A percentile compares a stretch with the other conserved stretches of the same genome.
Conservation (phyloP, 2,329 filamentous ascomycete genomes). For the Colletotrichum euphorbiae region DNA sequence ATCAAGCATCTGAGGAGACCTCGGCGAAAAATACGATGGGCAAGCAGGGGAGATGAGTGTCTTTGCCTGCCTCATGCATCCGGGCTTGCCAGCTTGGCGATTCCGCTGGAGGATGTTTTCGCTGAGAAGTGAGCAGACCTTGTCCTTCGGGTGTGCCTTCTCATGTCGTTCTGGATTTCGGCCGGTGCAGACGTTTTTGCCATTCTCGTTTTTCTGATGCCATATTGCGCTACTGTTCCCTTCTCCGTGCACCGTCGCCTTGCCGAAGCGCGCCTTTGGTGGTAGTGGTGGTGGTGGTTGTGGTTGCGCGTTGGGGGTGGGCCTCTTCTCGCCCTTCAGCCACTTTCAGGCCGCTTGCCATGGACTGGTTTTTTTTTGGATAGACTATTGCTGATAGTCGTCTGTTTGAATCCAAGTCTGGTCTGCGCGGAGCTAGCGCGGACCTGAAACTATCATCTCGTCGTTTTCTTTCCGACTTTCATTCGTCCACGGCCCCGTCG, state of each 20-base stretch:
- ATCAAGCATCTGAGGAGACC: constrained; percentile 29
- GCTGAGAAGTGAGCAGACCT: neutral
- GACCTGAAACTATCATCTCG: constrained; percentile 38
- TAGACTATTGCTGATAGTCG: constrained; percentile 28
- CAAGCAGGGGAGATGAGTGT: constrained; percentile 36
- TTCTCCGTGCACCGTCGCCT: constrained; percentile 32
- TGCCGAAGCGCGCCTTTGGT: constrained; percentile 31
- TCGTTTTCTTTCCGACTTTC: constrained; percentile 24
- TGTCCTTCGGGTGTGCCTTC: neutral
- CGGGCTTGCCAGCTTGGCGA: constrained; percentile 38
- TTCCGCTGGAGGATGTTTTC: constrained; percentile 21
- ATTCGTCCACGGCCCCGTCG: constrained; percentile 36
- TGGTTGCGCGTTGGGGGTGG: constrained; percentile 32
- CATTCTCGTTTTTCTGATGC: constrained; percentile 35
- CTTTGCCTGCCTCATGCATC: constrained; percentile 38
- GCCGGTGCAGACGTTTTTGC: constrained; percentile 32
- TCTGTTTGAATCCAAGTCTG: constrained; percentile 30
- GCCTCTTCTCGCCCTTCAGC: constrained; percentile 25
- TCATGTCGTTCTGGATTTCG: constrained; percentile 18
- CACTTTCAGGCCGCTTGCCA: constrained; percentile 34
- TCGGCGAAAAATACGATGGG: constrained; percentile 28
- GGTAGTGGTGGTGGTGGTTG: neutral
- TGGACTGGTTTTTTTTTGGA: constrained; percentile 29
- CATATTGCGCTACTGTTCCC: constrained; percentile 35
- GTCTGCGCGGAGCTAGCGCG: constrained; percentile 33